Percentiles rank a stretch among this genome's conserved stretches.
Evolutionary conservation across 352 stramenopile species (phyloP).

Genomic region (Globisporangium polare): DNA sequence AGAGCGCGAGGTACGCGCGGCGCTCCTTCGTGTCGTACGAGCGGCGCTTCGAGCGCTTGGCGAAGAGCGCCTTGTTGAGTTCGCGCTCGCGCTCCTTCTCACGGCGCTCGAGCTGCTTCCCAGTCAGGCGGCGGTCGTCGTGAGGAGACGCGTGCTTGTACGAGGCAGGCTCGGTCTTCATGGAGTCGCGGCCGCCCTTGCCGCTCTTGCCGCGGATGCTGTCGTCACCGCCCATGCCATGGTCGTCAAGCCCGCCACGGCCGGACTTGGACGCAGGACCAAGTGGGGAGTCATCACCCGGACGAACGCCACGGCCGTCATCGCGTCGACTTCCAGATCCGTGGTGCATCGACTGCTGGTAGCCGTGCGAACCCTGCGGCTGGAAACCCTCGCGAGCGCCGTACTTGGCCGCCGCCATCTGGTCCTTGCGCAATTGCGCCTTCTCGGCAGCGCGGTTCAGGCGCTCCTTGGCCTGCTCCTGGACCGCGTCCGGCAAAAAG

Average conservation of each 20-base stretch:
- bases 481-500: conserved; percentile 98
- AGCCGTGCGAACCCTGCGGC: conserved; percentile 16
- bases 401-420: conserved; percentile 53
- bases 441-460: conserved; percentile 94
- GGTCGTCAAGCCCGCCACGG: conserved; percentile 39
- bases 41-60: conserved; percentile 67
- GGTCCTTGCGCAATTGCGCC: conserved; percentile 87
- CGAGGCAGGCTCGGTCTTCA: conserved; percentile 23
- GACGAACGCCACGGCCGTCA: conserved; percentile 30
- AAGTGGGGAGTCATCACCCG: conserved; percentile 41
- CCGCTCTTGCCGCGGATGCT: conserved; percentile 28
- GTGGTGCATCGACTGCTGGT: conserved; percentile 14
- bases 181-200: conserved; percentile 27
- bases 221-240: conserved; percentile 31
- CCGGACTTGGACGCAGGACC: conserved; percentile 45
- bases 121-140: conserved; percentile 45
- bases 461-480: conserved; percentile 96
- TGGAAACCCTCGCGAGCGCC: conserved; percentile 26
- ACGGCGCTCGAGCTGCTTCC: conserved; percentile 58
- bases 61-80: conserved; percentile 70
- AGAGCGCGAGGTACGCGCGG: conserved; percentile 65
- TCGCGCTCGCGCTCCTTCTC: conserved; percentile 80
- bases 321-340: conserved; percentile 27
- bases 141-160: conserved; percentile 49
- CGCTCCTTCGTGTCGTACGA: conserved; percentile 74